phyloP scores from a whole-genome alignment of 2,329 filamentous ascomycete species.

The Aspergillus sergii region DNA sequence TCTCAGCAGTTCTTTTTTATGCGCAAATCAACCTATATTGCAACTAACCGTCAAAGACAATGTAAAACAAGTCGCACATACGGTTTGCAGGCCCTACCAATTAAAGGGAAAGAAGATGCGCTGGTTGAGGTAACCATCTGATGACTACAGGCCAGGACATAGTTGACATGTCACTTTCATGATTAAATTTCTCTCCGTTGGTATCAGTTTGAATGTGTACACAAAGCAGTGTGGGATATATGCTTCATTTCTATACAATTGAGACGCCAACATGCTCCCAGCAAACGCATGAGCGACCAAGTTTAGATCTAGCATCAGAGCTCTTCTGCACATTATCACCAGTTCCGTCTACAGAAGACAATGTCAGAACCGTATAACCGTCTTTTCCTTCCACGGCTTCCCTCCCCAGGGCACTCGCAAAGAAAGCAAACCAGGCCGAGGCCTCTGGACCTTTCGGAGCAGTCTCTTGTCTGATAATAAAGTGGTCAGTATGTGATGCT shows the following conservation, averaged over 20 bases:
- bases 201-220: neutral
- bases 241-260: constrained; percentile 16
- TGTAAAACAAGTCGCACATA: neutral
- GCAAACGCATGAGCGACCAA: constrained; percentile 31
- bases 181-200: neutral
- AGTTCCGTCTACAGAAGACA: constrained; percentile 10
- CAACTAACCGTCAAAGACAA: neutral
- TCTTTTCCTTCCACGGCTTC: constrained; percentile 42
- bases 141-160: neutral
- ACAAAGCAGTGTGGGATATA: neutral
- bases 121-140: neutral
- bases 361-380: constrained; percentile 40
- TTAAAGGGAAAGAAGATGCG: neutral
- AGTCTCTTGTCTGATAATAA: constrained; percentile 21
- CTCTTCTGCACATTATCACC: constrained; percentile 3
- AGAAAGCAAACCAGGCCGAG: constrained; percentile 39
- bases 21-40: no score
- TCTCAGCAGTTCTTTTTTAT: neutral
- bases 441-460: constrained; percentile 10
- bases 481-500: constrained; percentile 14
- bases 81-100: neutral
- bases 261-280: constrained; percentile 43
- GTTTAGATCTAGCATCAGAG: constrained; percentile 1
- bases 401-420: constrained; percentile 35
- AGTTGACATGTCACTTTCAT: neutral